These are phyloP conservation scores for Pichia sp. DNA, from an alignment of 1,139 yeast genomes.

Conservation along the genomic window DNA sequence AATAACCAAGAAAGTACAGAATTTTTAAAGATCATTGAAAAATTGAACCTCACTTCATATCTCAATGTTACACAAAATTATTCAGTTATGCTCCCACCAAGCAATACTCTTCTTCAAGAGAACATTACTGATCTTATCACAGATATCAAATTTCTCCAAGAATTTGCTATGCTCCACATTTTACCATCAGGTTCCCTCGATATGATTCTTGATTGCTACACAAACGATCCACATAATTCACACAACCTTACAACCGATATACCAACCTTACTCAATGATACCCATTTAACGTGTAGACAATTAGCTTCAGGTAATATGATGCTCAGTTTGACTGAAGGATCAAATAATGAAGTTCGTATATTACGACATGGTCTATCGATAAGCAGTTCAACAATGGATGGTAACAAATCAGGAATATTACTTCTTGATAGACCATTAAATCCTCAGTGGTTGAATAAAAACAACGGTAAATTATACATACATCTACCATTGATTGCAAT, in stretches of 20 bases:
- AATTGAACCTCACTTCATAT: conserved; percentile 28
- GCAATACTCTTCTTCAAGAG: conserved; percentile 46
- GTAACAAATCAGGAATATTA: conserved; percentile 48
- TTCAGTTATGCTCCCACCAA: conserved; percentile 71
- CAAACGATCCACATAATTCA: conserved; percentile 14
- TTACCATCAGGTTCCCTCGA: conserved; percentile 47
- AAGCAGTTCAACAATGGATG: conserved; percentile 11
- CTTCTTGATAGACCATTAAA: conserved; percentile 63
- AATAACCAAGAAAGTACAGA: conserved; percentile 37
- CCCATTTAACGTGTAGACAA: conserved; percentile 39
- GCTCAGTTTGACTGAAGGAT: conserved; percentile 40
- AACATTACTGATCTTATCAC: conserved; percentile 42
- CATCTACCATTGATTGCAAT: conserved; percentile 61
- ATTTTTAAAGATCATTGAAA: conserved; percentile 44
- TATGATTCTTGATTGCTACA: conserved; percentile 38
- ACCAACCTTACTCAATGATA: conserved; percentile 38
- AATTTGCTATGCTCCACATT: conserved; percentile 61
- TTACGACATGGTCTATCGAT: conserved; percentile 64
- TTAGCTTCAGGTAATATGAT: conserved; percentile 32
- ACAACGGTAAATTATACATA: conserved; percentile 41
- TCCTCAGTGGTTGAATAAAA: conserved; percentile 52
- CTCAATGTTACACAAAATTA: conserved; percentile 33
- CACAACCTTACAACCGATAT: conserved; percentile 18
- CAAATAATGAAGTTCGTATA: conserved; percentile 60
- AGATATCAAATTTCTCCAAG: conserved; percentile 37